phyloP scores from a whole-genome alignment of 495 filamentous ascomycete genomes.

The Corynascus novoguineensis region DNA sequence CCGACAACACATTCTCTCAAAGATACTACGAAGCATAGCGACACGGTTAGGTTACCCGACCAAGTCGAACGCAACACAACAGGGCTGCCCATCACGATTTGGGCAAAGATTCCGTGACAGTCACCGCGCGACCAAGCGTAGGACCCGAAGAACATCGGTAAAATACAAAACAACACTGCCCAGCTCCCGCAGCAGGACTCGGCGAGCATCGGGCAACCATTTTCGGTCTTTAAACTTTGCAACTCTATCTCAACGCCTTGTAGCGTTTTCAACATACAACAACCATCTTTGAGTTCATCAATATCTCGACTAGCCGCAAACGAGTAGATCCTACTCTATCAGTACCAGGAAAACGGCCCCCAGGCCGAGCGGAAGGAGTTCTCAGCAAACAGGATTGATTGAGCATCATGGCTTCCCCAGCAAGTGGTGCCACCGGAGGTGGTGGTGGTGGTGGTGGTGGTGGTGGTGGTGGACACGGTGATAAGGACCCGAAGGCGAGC shows the following conservation, averaged over 20 bases:
- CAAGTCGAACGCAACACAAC: neutral
- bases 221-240: neutral
- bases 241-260: neutral
- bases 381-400: neutral
- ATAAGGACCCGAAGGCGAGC: conserved; percentile 11
- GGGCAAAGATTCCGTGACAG: neutral
- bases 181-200: conserved; percentile 8
- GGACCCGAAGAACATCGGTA: neutral
- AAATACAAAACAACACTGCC: neutral
- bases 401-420: conserved; percentile 7
- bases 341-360: neutral
- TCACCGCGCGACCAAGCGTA: neutral
- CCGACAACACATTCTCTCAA: conserved; percentile 2
- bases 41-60: neutral
- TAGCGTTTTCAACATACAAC: neutral
- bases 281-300: neutral
- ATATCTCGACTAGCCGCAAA: neutral
- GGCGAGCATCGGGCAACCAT: conserved; percentile 3
- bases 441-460: neutral
- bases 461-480: neutral
- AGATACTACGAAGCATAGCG: neutral
- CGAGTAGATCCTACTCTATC: neutral
- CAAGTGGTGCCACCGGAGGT: conserved; percentile 5
- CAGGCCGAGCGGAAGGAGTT: neutral
- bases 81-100: neutral